These are phyloP conservation scores for Starmerella apicola DNA, from an alignment of 805 yeast genomes.

Conservation along the genomic window DNA sequence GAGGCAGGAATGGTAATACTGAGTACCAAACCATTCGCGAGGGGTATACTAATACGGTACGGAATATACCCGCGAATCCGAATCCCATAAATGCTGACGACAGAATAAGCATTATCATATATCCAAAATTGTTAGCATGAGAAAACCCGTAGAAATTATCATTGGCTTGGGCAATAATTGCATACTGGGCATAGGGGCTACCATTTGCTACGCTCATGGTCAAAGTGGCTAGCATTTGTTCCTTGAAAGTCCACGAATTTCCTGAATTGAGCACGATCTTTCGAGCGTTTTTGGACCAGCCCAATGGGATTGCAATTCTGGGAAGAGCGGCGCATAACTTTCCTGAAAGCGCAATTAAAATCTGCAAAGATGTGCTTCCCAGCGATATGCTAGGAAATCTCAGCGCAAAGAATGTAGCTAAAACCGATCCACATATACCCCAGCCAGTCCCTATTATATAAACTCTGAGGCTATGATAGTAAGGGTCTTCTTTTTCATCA, in stretches of 20 bases:
- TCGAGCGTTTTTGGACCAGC: slow-evolving; percentile 1
- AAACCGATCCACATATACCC: slow-evolving; percentile 42
- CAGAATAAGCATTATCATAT: slow-evolving; percentile 39
- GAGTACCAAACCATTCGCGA: slow-evolving; percentile 44
- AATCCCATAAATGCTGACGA: slow-evolving; percentile 54
- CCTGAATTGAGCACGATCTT: slow-evolving; percentile 39
- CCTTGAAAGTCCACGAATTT: slow-evolving; percentile 46
- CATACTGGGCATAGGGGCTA: slow-evolving; percentile 20
- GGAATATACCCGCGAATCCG: slow-evolving; percentile 53
- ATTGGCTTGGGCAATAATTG: slow-evolving; percentile 26
- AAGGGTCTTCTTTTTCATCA: slow-evolving; percentile 35
- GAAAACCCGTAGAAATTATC: slow-evolving; percentile 26
- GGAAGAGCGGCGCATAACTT: slow-evolving; percentile 27
- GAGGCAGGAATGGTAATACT: slow-evolving; percentile 35
- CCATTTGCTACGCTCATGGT: slow-evolving; percentile 22
- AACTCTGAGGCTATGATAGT: slow-evolving; percentile 40
- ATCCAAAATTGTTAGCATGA: slow-evolving; percentile 32
- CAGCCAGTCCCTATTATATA: slow-evolving; percentile 39
- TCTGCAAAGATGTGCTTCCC: slow-evolving; percentile 41
- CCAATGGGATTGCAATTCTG: slow-evolving; percentile 1
- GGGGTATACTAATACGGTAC: slow-evolving; percentile 45
- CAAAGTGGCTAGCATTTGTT: slow-evolving; percentile 51
- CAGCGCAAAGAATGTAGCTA: slow-evolving; percentile 47
- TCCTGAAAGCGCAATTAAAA: slow-evolving; percentile 51
- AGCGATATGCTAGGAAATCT: slow-evolving; percentile 43